These are phyloP conservation scores for Paraphoma sp. DNA, from an alignment of 2,329 filamentous ascomycete species.

Conservation along the genomic window DNA sequence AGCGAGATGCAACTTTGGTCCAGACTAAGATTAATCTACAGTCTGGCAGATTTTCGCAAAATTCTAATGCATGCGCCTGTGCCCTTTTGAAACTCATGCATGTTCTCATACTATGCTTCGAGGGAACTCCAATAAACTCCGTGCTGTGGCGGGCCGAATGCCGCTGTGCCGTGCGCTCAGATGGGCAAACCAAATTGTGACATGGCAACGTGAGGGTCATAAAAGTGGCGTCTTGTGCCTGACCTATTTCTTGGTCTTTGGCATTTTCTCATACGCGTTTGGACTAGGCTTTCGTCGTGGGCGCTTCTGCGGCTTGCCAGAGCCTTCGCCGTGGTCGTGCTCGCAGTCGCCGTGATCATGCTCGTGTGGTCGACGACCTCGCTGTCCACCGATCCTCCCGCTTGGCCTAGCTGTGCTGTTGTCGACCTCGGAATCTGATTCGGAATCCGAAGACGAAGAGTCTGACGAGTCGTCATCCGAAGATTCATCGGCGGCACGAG, in stretches of 20 bases:
- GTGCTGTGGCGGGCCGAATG: conserved; percentile 2
- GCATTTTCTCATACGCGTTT: conserved; percentile 83
- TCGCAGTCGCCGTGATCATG: conserved; percentile 43
- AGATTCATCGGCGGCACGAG: conserved; percentile 73
- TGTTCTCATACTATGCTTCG: not conserved
- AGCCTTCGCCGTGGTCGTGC: conserved; percentile 52
- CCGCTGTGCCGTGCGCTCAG: conserved; percentile 11
- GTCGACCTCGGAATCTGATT: conserved; percentile 63
- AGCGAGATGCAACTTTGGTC: not conserved
- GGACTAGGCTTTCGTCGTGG: conserved; percentile 67
- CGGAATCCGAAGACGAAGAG: conserved; percentile 60
- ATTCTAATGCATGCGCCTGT: not conserved
- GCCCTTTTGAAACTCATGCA: not conserved
- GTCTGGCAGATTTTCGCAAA: conserved; percentile 3
- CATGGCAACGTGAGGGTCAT: not conserved
- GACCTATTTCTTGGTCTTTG: conserved; percentile 54
- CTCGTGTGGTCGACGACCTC: conserved; percentile 32
- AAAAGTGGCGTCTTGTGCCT: not conserved
- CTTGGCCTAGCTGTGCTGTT: conserved; percentile 56
- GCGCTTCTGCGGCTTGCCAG: conserved; percentile 47
- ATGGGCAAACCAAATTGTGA: conserved; percentile 10
- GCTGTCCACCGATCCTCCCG: conserved; percentile 30
- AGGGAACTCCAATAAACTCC: conserved; percentile 12
- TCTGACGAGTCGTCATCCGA: conserved; percentile 71
- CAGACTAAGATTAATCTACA: conserved; percentile 26